Conservation (phyloP, 2,329 filamentous ascomycete genomes). For the Metarhizium rileyi region DNA sequence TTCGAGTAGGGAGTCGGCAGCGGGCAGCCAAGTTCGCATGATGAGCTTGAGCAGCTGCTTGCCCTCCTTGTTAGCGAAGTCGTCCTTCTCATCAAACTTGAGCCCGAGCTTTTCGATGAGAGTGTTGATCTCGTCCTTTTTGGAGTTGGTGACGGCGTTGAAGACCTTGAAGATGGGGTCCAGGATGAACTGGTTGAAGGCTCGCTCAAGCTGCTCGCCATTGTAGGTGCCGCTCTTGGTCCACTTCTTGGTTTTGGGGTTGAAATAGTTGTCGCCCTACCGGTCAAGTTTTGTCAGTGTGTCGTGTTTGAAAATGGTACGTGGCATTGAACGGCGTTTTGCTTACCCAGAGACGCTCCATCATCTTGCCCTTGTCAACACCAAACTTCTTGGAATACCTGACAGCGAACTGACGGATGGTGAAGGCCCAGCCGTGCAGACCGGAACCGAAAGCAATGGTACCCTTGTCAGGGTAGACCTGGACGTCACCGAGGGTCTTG, state of each 20-base stretch:
- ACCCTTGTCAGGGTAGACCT: slow-evolving; percentile 96
- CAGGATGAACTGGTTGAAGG: slow-evolving; percentile 99
- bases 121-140: slow-evolving; percentile 78
- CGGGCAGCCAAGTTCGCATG: slow-evolving; percentile 98
- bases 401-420: slow-evolving; percentile 90
- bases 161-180: slow-evolving; percentile 99
- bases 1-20: slow-evolving; percentile 94
- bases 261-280: slow-evolving; percentile 96
- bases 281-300: slow-evolving; percentile 13
- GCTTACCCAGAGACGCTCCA: slow-evolving; percentile 96
- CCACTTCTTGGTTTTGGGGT: slow-evolving; percentile 99
- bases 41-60: slow-evolving; percentile 96
- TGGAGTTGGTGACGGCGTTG: slow-evolving; percentile 92
- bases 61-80: slow-evolving; percentile 88
- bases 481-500: slow-evolving; percentile 92
- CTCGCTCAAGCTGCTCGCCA: slow-evolving; percentile 87
- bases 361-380: slow-evolving; percentile 99
- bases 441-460: slow-evolving; percentile 98
- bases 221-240: slow-evolving; percentile 77
- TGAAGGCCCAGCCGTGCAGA: slow-evolving; percentile 99
- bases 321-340: neutral
- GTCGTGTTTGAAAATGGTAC: neutral
- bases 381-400: slow-evolving; percentile 99
- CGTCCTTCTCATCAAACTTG: slow-evolving; percentile 80
- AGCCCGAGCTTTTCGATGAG: slow-evolving; percentile 91